Base-by-base conservation (phyloP, 805 yeast species). In the Cyberlindnera meyerae region DNA sequence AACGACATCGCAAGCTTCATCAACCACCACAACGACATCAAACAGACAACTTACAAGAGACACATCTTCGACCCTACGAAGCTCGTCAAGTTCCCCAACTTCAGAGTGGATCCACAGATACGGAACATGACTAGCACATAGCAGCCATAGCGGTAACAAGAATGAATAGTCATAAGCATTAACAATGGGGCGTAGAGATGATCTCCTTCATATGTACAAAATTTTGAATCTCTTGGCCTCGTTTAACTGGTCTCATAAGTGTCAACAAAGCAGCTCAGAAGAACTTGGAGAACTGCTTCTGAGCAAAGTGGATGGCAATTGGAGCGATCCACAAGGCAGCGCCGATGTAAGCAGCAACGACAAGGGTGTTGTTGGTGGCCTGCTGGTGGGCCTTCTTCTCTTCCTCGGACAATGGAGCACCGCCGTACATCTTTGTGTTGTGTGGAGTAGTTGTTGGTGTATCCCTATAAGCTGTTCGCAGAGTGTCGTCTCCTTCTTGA, bases 381-480 rank as follows among this genome's bases (percentile, higher is more conserved):
- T 73, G 70, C 60, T 80, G 79, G 56, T 79, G 87, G 39, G 71
- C 57, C 55, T 72, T 78, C 66, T 75, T 79, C 61, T 79, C 79
- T 51, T 78, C 84, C 54, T 79, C 86, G 48, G 73, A 65, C 47
- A 67, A 66, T 52, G 75, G 81, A 47, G 78, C 69, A 47, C 70
- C 62, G 33, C 71, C 73, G 54, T 65, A 68, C 73, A 67, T 68
- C 22, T 32, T 32, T 27, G 15, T 6, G 17, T 25, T 20, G 15
- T 6, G 17, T 25, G 7, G 7, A 20, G 22, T 20, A 20, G 22
- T 20, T 20, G 22, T 7, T 20, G 9, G 9, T 20, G 7, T 8
- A 9, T 20, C 7, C 9, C 22, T 8, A 20, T 20, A 7, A 20
- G 9, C 22, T 8, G 9, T 20, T 9, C 9, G 9, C 7, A 20